Conservation (phyloP, 495 filamentous ascomycete species). For the Astrothelium macrocarpum region DNA sequence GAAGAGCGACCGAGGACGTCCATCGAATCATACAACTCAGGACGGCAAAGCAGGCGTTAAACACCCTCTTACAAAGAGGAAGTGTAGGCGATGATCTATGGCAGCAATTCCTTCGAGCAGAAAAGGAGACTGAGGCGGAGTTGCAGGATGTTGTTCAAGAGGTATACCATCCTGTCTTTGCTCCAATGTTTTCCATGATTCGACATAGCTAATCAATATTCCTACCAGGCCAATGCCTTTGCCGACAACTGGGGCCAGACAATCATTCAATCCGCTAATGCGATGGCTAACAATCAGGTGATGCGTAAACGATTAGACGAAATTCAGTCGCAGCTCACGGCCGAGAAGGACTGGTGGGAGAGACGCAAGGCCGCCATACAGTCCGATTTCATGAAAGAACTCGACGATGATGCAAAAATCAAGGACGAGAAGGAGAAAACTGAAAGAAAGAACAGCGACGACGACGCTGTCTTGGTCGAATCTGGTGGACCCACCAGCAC, state of each 20-base stretch:
- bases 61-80: conserved; percentile 72
- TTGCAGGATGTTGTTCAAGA: conserved; percentile 86
- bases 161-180: conserved; percentile 38
- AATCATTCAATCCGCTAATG: conserved; percentile 63
- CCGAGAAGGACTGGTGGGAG: conserved; percentile 84
- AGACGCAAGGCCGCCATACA: conserved; percentile 67
- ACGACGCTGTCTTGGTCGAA: conserved; percentile 80
- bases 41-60: conserved; percentile 73
- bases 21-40: conserved; percentile 76
- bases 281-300: conserved; percentile 61
- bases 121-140: conserved; percentile 97
- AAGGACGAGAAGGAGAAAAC: conserved; percentile 8
- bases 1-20: conserved; percentile 86
- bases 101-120: conserved; percentile 81
- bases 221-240: conserved; percentile 51
- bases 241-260: not conserved
- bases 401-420: conserved; percentile 46
- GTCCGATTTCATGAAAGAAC: conserved; percentile 74
- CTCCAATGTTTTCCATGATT: not conserved
- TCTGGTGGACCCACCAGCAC: conserved; percentile 44
- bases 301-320: conserved; percentile 52
- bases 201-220: conserved; percentile 4
- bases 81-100: conserved; percentile 94
- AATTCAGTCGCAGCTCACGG: conserved; percentile 54
- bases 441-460: conserved; percentile 49